Conservation (phyloP, 1,139 yeast genomes). For the Pichia sp. region DNA sequence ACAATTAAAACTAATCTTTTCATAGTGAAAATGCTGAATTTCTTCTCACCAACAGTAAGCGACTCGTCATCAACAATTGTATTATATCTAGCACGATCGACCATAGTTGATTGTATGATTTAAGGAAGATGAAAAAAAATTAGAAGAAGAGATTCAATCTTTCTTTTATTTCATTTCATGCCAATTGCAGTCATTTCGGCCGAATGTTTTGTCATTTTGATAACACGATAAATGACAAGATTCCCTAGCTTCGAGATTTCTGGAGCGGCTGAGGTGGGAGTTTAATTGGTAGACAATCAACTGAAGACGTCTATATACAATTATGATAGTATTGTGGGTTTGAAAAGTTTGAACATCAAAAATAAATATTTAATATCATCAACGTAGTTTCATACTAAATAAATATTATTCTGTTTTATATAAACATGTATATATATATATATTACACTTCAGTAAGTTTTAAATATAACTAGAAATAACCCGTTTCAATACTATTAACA, state of each 20-base stretch:
- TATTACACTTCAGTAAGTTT: neutral
- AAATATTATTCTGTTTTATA: too few relatives aligned
- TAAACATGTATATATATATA: neutral
- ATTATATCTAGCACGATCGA: neutral
- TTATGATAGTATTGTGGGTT: too few relatives aligned
- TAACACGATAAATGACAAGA: too few relatives aligned
- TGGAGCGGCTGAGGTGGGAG: too few relatives aligned
- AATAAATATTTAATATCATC: too few relatives aligned
- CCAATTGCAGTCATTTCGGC: neutral
- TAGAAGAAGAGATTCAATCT: neutral
- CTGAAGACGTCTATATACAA: too few relatives aligned
- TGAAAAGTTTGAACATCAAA: too few relatives aligned
- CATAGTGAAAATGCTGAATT: neutral
- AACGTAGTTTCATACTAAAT: too few relatives aligned
- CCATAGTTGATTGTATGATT: neutral
- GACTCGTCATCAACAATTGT: slow-evolving; percentile 2
- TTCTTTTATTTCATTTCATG: neutral
- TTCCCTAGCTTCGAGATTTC: too few relatives aligned
- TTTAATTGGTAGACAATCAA: too few relatives aligned
- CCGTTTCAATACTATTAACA: slow-evolving; percentile 16
- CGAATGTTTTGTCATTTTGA: neutral
- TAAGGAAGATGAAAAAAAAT: neutral
- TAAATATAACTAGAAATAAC: neutral
- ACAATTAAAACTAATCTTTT: slow-evolving; percentile 5
- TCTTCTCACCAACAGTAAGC: neutral